Evolutionary conservation across 768 basidiomycete species (phyloP).

Genomic region (Leccinum fibrillosum): DNA sequence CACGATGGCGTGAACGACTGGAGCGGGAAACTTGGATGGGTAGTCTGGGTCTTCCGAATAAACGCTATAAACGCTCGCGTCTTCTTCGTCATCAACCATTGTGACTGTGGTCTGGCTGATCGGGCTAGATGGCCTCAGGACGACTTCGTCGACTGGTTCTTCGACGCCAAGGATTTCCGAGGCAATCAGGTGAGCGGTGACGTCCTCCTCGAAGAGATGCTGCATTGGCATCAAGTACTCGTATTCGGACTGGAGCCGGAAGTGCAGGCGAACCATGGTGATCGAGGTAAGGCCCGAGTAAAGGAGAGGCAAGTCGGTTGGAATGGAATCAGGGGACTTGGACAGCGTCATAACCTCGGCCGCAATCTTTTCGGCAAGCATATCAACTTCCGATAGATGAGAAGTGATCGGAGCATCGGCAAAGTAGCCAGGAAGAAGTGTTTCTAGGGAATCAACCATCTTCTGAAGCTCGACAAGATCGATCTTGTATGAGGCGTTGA

Average conservation of each 20-base stretch:
- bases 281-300: constrained; percentile 31
- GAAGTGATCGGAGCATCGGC: constrained; percentile 8
- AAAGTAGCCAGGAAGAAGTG: constrained; percentile 1
- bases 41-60: constrained; percentile 4
- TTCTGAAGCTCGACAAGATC: constrained; percentile 11
- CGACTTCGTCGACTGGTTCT: constrained; percentile 10
- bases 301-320: constrained; percentile 30
- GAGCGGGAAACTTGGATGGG: constrained; percentile 1
- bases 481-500: constrained; percentile 16
- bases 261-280: constrained; percentile 29
- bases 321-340: constrained; percentile 24
- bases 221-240: constrained; percentile 28
- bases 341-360: constrained; percentile 29
- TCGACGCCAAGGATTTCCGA: constrained; percentile 26
- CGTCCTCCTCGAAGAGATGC: constrained; percentile 29
- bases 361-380: constrained; percentile 33
- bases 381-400: constrained; percentile 17
- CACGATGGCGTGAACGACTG: background rate
- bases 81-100: constrained; percentile 19
- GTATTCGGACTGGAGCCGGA: constrained; percentile 33
- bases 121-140: constrained; percentile 10
- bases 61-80: background rate
- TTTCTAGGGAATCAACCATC: constrained; percentile 9
- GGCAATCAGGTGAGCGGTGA: constrained; percentile 28
- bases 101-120: constrained; percentile 18